phyloP scores from a whole-genome alignment of 768 basidiomycete species.

The Panaeolus cyanescens region DNA sequence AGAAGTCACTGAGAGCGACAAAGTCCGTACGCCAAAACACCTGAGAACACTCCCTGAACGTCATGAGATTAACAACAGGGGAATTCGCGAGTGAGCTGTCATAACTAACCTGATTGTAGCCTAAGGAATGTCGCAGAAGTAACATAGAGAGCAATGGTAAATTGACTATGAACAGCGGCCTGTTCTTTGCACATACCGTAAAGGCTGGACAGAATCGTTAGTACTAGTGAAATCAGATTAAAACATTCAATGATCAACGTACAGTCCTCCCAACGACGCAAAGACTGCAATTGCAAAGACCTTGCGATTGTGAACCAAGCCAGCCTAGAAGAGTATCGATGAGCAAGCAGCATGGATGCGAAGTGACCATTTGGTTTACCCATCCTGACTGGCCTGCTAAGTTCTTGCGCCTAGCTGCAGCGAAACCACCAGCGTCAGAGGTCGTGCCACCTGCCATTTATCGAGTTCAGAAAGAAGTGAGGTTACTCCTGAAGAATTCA shows the following conservation, averaged over 20 bases:
- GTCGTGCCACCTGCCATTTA: conserved; percentile 34
- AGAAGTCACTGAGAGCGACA: background rate
- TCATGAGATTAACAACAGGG: conserved; percentile 1
- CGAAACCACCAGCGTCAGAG: conserved; percentile 28
- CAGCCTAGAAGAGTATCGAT: conserved; percentile 38
- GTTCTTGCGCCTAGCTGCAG: conserved; percentile 49
- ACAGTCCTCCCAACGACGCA: conserved; percentile 79
- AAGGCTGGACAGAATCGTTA: conserved; percentile 39
- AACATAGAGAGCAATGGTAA: background rate
- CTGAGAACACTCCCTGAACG: conserved; percentile 71
- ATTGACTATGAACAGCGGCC: no score
- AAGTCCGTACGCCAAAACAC: conserved; percentile 58
- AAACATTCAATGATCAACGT: conserved; percentile 27
- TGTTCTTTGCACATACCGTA: conserved; percentile 47
- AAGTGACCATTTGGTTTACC: conserved; percentile 32
- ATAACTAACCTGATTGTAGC: conserved; percentile 64
- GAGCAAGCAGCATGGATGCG: background rate
- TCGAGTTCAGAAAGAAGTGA: conserved; percentile 5
- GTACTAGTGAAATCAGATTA: background rate
- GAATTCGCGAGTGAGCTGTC: background rate
- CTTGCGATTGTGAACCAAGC: conserved; percentile 64
- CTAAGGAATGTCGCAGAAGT: conserved; percentile 27
- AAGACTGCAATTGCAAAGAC: conserved; percentile 73
- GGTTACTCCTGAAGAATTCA: background rate
- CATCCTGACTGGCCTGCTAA: conserved; percentile 70